phyloP scores from a whole-genome alignment of 2,329 filamentous ascomycete genomes.

The Microsporum canis region DNA sequence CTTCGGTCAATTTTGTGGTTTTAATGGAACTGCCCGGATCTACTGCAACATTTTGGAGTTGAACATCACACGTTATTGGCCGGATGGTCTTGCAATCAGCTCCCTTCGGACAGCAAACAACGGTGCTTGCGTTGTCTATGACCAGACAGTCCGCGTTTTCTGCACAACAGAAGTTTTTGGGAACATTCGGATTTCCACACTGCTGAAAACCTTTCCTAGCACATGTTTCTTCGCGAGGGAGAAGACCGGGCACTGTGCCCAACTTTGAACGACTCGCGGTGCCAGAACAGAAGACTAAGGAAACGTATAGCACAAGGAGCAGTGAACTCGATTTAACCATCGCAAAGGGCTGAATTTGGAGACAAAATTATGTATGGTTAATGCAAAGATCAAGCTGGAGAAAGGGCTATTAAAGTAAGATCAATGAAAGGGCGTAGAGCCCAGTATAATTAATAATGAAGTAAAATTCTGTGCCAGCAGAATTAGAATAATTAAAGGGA shows the following conservation, averaged over 20 bases:
- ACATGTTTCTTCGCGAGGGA: slow-evolving; percentile 18
- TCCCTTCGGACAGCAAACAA: slow-evolving; percentile 38
- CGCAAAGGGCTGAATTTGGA: not conserved
- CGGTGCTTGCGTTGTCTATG: slow-evolving; percentile 32
- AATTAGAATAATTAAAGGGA: not conserved
- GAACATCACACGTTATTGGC: slow-evolving; percentile 34
- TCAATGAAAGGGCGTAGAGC: not conserved
- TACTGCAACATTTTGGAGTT: slow-evolving; percentile 30
- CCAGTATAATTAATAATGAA: not conserved
- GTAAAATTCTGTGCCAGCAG: slow-evolving; percentile 4
- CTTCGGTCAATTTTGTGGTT: slow-evolving; percentile 31
- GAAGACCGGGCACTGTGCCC: not conserved
- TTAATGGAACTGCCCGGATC: slow-evolving; percentile 31
- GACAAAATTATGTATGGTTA: not conserved
- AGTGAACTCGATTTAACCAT: not conserved
- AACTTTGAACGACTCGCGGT: not conserved
- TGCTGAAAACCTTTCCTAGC: slow-evolving; percentile 22
- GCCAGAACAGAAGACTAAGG: not conserved
- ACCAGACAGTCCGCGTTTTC: slow-evolving; percentile 31
- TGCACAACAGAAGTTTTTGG: slow-evolving; percentile 36
- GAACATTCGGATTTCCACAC: slow-evolving; percentile 29
- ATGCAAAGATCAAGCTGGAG: not conserved
- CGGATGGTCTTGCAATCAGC: slow-evolving; percentile 31
- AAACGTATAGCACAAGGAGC: not conserved
- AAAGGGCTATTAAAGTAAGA: not conserved